A percentile compares a stretch with the other conserved stretches of the same genome.
Evolutionary conservation across 306 rosid genomes (phyloP).

Genomic region (Herpetospermum pedunculosum): DNA sequence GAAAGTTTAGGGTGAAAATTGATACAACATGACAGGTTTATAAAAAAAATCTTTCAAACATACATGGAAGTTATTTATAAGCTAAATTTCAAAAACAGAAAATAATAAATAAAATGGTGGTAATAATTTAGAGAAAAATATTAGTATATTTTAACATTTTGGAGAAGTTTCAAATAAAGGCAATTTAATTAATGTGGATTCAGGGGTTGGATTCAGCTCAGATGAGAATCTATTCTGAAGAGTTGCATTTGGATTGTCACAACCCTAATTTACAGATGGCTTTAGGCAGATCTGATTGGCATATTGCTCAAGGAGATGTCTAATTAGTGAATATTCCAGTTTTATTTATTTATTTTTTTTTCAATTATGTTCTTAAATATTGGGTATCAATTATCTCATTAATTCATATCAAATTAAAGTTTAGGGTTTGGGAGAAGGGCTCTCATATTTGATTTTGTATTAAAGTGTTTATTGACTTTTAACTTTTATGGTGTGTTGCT

Average conservation of each 20-base stretch:
- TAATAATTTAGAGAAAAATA: neutral
- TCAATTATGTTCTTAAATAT: too few species aligned
- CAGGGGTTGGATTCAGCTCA: neutral
- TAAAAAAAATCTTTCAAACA: too few species aligned
- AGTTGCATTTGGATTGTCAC: neutral
- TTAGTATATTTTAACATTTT: neutral
- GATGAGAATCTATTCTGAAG: neutral
- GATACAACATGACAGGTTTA: too few species aligned
- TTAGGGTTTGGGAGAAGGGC: neutral
- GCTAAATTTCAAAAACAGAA: too few species aligned
- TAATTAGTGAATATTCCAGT: too few species aligned
- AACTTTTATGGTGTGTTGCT: too few species aligned
- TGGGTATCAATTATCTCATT: neutral
- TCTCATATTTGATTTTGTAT: too few species aligned
- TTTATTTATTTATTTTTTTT: too few species aligned
- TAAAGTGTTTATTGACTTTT: neutral
- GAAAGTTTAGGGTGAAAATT: too few species aligned
- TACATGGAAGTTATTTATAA: too few species aligned
- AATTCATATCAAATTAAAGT: neutral
- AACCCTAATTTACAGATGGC: neutral
- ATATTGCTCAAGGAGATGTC: neutral
- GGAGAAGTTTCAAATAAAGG: too few species aligned
- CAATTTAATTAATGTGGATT: neutral
- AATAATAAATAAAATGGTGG: too few species aligned
- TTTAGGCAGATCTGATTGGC: neutral